phyloP scores from a whole-genome alignment of 202 grass and related monocot genomes.

The Setaria viridis region DNA sequence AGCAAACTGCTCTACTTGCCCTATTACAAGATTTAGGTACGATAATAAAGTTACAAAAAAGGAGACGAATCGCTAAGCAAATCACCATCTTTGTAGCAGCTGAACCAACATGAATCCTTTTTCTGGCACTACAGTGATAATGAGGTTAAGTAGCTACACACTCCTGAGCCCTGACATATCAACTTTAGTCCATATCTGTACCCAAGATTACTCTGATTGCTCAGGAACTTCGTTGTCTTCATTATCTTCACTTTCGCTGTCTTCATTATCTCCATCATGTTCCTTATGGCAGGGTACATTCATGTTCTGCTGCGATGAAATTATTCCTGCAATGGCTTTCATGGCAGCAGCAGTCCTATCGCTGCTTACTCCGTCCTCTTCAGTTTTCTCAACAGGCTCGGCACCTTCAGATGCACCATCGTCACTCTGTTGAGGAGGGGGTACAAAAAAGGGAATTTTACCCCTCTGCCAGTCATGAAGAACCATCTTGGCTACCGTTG shows the following conservation, averaged over 20 bases:
- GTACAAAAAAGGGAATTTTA: constrained; percentile 96
- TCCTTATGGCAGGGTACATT: constrained; percentile 73
- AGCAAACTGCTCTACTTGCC: constrained; percentile 3
- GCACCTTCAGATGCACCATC: constrained; percentile 39
- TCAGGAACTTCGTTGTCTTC: constrained; percentile 24
- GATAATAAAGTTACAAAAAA: neutral
- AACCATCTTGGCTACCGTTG: constrained; percentile 89
- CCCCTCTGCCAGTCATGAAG: constrained; percentile 99
- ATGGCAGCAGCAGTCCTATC: constrained; percentile 73
- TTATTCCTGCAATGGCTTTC: constrained; percentile 87
- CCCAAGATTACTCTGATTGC: constrained; percentile 37
- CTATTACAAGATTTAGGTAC: constrained; percentile 28
- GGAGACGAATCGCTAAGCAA: neutral
- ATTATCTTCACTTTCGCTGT: constrained; percentile 15
- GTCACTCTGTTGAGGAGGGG: constrained; percentile 62
- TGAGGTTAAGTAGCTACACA: neutral
- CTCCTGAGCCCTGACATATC: neutral
- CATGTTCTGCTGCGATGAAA: constrained; percentile 79
- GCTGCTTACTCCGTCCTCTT: constrained; percentile 57
- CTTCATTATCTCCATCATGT: constrained; percentile 27
- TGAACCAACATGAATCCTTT: neutral
- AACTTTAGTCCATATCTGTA: neutral
- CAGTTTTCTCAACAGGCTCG: constrained; percentile 47
- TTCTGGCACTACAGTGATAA: neutral
- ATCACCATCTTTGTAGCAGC: neutral